Evolutionary conservation across 176 grass and related monocot genomes (phyloP), one percentile per base, ranked within the genome.

Genomic region (Juncus effusus): DNA sequence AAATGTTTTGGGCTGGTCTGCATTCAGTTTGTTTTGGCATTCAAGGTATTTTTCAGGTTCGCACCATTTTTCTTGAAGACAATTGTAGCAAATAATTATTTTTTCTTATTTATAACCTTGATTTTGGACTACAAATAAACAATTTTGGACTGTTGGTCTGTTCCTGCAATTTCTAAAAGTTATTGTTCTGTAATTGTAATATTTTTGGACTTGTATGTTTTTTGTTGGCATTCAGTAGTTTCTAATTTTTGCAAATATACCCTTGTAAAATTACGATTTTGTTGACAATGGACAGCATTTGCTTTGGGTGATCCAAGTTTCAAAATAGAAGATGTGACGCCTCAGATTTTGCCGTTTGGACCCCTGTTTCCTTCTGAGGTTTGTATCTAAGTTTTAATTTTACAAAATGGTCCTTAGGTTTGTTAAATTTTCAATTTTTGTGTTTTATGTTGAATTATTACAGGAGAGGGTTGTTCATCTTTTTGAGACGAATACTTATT

Each of bases 401-500:
- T 40, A 10, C 42, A 36, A 51, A 76, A 5, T 39, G 2, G 6
- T 75, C 16, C 13, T 54, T 76, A 61, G 6, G 2, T 47, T 47
- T 47, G 9, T 9, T 47, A 47, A 47, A 47, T 47, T 28, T 47
- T 47, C 44, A 47, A 47, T 47, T 47, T 3, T 47, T 47, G 9
- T 47, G 44, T 1, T 47, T 47, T 47, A 1, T 9, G 44, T 47
- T 47, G 51, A 7, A 59, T 59, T 65, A 28, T 28, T 19, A 12
- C 74, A 92, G 94, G 82, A 92, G 75, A 72, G 85, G 62, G 91
- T 82, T 4, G 78, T 84, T 16, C 78, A 97, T 42, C 72, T 97
- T 72, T 97, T 97, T 56, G 94, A 92, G 84, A 89, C 67, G 51
- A 97, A 97, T 70, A 93, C 94, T 42, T 93, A 97, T 38, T 92